Evolutionary conservation across 371 early-diverging fungal genomes (phyloP).

Genomic region (Mortierella sp.): DNA sequence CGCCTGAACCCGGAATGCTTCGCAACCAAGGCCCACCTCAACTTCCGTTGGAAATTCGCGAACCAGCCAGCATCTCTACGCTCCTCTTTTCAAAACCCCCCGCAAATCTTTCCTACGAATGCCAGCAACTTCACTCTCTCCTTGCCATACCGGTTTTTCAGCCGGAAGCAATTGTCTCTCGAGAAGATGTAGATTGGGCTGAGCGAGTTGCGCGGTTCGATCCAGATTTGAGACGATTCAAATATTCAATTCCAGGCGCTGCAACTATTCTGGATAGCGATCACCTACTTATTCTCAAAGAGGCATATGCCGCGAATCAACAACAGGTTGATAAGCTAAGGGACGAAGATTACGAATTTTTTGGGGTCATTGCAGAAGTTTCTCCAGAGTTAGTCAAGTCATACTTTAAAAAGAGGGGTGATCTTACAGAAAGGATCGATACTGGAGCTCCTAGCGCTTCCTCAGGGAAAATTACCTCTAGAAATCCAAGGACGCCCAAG

Average conservation of each 20-base stretch:
- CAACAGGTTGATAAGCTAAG: neutral
- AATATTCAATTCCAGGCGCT: conserved; percentile 3
- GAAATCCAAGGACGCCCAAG: no score
- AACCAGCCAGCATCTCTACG: no score
- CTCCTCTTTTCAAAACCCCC: neutral
- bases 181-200: neutral
- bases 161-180: neutral
- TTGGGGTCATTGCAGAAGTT: conserved; percentile 3
- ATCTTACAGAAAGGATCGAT: neutral
- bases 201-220: conserved; percentile 5
- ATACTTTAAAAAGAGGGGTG: neutral
- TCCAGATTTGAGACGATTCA: neutral
- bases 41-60: no score
- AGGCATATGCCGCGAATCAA: conserved; percentile 1
- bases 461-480: neutral
- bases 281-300: neutral
- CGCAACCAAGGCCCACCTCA: no score
- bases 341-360: conserved; percentile 18
- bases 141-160: neutral
- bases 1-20: no score
- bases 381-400: neutral
- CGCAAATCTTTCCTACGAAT: neutral
- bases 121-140: neutral
- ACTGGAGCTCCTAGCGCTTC: neutral
- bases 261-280: neutral